Evolutionary conservation across 78 protist species (phyloP).

Genomic region (Speleostelium caveatum): DNA sequence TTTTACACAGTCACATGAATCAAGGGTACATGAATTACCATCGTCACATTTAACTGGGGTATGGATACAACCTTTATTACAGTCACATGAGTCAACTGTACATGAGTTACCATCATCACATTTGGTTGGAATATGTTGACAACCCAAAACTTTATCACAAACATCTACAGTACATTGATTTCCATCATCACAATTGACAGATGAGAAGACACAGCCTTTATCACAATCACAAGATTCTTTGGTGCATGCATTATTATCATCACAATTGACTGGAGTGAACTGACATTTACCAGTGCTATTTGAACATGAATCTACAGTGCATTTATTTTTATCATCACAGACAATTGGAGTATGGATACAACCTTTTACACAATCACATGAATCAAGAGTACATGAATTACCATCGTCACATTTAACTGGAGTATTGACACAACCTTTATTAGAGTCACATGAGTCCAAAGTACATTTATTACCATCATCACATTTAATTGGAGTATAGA

Average conservation of each 20-base stretch:
- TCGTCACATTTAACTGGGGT: too few relatives aligned
- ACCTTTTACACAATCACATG: constrained; percentile 10
- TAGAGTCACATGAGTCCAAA: neutral
- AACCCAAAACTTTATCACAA: constrained; percentile 25
- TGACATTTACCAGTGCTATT: neutral
- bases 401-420: constrained; percentile 23
- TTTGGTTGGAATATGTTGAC: constrained; percentile 10
- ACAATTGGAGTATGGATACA: constrained; percentile 4
- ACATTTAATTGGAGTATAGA: too few relatives aligned
- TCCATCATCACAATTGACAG: neutral
- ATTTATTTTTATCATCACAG: constrained; percentile 45
- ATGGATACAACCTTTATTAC: too few relatives aligned
- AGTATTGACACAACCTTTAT: neutral
- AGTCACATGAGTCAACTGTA: too few relatives aligned
- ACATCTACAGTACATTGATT: too few relatives aligned
- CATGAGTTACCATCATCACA: too few relatives aligned
- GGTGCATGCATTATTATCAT: constrained; percentile 30
- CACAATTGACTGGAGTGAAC: constrained; percentile 18
- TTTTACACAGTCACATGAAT: too few relatives aligned
- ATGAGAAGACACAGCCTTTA: constrained; percentile 4
- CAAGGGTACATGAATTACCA: too few relatives aligned
- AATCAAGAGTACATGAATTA: constrained; percentile 29
- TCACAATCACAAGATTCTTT: constrained; percentile 13
- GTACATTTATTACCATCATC: too few relatives aligned
- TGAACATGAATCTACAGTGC: constrained; percentile 29